Evolutionary conservation across 2,329 filamentous ascomycete species (phyloP), one percentile per base, ranked within the genome.

Genomic region (Ophiocordyceps australis): DNA sequence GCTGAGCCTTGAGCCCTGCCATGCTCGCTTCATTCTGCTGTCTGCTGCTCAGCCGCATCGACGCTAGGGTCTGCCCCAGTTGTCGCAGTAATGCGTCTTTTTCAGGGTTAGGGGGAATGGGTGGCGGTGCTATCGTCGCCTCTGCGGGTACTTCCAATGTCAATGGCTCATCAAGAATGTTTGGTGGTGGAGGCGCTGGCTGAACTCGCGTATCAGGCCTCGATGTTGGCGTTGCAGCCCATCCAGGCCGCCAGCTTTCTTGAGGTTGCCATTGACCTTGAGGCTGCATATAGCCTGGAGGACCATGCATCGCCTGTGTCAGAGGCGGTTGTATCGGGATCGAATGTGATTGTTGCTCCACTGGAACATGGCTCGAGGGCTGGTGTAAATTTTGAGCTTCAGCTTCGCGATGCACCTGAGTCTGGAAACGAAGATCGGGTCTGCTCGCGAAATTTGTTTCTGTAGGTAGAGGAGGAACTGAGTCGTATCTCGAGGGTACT

Each of bases 101-200:
- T 50, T 95, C 82, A 1, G 89, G 89, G 41, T 98, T 98, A 0
- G 83, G 85, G 0, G 89, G 86, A 17, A 94, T 82, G 0, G 86
- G 85, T 1, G 89, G 86, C 1, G 82, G 70, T 5, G 75, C 62
- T 7, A 71, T 45, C 14, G 62, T 54, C 1, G 57, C 52, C 4
- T 54, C 46, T 2, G 57, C 49, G 3, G 65, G 58, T 9, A 65
- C 52, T 11, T 55, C 39, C 14, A 68, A 47, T 8, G 58, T 59
- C 10, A 71, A 47, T 17, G 67, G 65, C 28, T 65, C 64, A 32
- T 72, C 66, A 37, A 73, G 58, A 15, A 54, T 37, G 40, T 73
- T 65, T 2, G 52, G 63, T 15, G 49, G 60, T 15, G 50, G 59
- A 28, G 45, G 46, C 19, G 42, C 34, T 11, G 32, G 26, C 26